Conservation (phyloP, 805 yeast species). For the Zygosaccharomyces siamensis region DNA sequence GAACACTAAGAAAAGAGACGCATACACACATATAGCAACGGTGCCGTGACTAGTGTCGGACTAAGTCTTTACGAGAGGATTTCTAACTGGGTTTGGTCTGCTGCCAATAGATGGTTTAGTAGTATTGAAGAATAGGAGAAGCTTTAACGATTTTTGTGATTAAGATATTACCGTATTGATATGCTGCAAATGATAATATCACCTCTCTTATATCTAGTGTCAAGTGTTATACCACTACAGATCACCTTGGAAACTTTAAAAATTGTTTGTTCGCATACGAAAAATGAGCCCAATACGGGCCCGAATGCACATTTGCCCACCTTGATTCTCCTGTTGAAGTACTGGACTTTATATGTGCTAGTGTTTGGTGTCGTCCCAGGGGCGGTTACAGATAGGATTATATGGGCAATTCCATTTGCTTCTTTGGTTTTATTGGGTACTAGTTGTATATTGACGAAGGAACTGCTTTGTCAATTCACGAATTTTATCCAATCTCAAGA, state of each 20-base stretch:
- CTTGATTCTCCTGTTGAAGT: constrained; percentile 17
- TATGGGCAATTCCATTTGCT: constrained; percentile 16
- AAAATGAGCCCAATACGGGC: constrained; percentile 6
- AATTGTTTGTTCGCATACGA: constrained; percentile 4
- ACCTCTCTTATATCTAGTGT: constrained; percentile 13
- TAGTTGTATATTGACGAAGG: constrained; percentile 13
- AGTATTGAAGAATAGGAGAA: not conserved
- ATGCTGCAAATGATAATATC: constrained; percentile 8
- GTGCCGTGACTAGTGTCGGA: too few relatives aligned
- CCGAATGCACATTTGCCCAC: constrained; percentile 5
- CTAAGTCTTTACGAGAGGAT: too few relatives aligned
- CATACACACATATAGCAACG: too few relatives aligned
- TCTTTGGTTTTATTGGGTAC: constrained; percentile 8
- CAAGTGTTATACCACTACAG: constrained; percentile 24
- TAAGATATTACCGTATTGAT: not conserved
- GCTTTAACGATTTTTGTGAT: not conserved
- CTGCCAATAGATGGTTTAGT: constrained; percentile 2
- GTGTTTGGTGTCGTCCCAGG: constrained; percentile 17
- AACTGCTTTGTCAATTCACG: constrained; percentile 18
- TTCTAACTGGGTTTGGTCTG: not conserved
- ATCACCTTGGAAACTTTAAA: constrained; percentile 22
- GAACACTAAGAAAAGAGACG: too few relatives aligned
- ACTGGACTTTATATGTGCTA: constrained; percentile 22
- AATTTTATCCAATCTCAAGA: constrained; percentile 19
- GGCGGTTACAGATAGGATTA: constrained; percentile 10